These are phyloP conservation scores for Diaporthe aspalathi DNA, from an alignment of 2,329 filamentous ascomycete genomes.

Conservation along the genomic window DNA sequence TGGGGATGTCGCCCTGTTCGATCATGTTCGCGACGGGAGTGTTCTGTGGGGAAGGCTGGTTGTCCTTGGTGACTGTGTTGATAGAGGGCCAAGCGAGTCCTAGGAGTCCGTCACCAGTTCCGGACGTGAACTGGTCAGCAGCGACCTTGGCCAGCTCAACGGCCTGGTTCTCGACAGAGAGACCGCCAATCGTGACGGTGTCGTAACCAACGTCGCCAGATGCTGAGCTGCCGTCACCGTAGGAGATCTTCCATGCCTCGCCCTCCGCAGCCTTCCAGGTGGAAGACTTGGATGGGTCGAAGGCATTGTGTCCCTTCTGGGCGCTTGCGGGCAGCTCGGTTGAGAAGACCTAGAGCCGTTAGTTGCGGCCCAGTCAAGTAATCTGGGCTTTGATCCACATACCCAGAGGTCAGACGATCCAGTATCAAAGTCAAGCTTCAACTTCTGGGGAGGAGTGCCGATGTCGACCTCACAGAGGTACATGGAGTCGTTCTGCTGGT, in stretches of 20 bases:
- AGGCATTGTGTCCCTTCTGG: constrained; percentile 63
- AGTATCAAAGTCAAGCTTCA: constrained; percentile 76
- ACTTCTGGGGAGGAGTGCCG: constrained; percentile 72
- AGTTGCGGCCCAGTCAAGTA: not conserved
- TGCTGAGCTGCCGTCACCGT: constrained; percentile 76
- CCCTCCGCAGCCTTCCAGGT: constrained; percentile 64
- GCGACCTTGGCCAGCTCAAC: constrained; percentile 72
- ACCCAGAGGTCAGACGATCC: constrained; percentile 78
- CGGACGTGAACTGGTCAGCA: constrained; percentile 66
- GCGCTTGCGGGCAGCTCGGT: constrained; percentile 56
- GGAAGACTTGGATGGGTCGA: constrained; percentile 69
- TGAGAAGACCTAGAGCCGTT: constrained; percentile 62
- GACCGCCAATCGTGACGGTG: constrained; percentile 69
- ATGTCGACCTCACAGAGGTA: constrained; percentile 74
- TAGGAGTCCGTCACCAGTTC: constrained; percentile 72
- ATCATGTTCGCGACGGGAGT: constrained; percentile 80
- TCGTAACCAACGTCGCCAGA: constrained; percentile 75
- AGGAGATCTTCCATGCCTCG: constrained; percentile 72
- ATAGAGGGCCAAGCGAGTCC: constrained; percentile 74
- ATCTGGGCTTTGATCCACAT: constrained; percentile 42
- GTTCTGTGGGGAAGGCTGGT: constrained; percentile 60
- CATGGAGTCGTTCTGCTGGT: constrained; percentile 74
- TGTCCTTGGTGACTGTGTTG: constrained; percentile 65
- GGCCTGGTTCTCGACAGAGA: constrained; percentile 70
- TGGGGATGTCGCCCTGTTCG: constrained; percentile 56